A percentile compares a stretch with the other conserved stretches of the same genome.
Conservation (phyloP, 257 asterid species). For the Przewalskia tangutica region DNA sequence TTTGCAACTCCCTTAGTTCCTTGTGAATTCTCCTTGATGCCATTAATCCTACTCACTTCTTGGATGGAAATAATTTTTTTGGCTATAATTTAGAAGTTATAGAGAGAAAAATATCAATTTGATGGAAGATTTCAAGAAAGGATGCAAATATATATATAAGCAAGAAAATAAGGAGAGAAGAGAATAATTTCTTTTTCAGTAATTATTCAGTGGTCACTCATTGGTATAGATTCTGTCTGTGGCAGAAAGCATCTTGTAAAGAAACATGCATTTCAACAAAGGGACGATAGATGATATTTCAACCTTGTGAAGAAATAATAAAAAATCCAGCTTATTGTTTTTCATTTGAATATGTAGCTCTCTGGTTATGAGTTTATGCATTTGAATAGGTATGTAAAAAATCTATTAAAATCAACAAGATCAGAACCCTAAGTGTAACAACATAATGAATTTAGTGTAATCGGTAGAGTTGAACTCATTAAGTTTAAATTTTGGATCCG, state of each 20-base stretch:
- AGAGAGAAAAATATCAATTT: background rate
- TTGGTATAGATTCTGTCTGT: constrained; percentile 2
- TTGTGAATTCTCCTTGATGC: constrained; percentile 16
- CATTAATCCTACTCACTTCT: background rate
- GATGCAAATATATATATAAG: background rate
- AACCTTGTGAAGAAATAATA: background rate
- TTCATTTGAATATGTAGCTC: background rate
- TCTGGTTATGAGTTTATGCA: too few relatives aligned
- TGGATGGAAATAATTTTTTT: background rate
- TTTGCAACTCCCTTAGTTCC: constrained; percentile 14
- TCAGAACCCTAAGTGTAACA: too few relatives aligned
- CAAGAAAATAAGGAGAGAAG: background rate
- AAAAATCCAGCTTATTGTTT: background rate
- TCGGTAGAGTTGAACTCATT: too few relatives aligned
- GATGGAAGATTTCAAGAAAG: background rate
- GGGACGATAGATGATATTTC: background rate
- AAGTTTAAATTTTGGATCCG: too few relatives aligned
- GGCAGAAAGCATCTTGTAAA: background rate
- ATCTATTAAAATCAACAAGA: too few relatives aligned
- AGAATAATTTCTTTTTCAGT: background rate
- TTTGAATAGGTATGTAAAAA: too few relatives aligned
- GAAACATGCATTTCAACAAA: background rate
- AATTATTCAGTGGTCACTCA: background rate
- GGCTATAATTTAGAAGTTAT: background rate
- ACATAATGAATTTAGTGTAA: too few relatives aligned